Base-by-base conservation (phyloP, 257 asterid genomes). In the Petrea volubilis region DNA sequence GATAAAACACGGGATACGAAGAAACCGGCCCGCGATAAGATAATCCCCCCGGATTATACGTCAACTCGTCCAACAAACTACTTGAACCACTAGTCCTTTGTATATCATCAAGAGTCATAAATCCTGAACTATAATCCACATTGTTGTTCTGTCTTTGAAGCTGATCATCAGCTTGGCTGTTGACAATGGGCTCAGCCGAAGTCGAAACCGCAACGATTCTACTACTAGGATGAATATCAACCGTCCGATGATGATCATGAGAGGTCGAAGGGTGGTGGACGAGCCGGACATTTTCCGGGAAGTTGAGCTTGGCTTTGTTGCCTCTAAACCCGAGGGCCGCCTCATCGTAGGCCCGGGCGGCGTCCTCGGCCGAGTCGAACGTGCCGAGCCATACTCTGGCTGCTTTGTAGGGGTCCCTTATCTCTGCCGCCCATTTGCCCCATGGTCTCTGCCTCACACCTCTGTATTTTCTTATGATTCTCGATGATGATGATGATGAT, bases 361-460 rank as follows among this genome's bases (percentile, higher is more conserved):
- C 90, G 21, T 76, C 87, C 78, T 85, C 84, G 0, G 90, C 85
- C 13, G 87, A 74, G 80, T 85, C 82, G 61, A 85, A 85, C 24
- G 90, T 85, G 67, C 90, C 90, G 1, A 85, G 80, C 90, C 90
- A 82, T 0, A 85, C 85, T 1, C 90, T 60, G 13, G 90, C 79
- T 0, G 90, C 90, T 49, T 74, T 80, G 79, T 62, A 50, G 0
- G 90, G 90, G 6, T 85, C 87, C 17, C 90, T 78, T 27, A 85
- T 82, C 15, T 85, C 90, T 0, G 90, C 90, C 0, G 90, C 90
- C 87, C 87, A 85, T 78, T 85, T 85, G 0, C 90, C 90, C 90
- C 87, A 85, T 1, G 90, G 90, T 57, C 90, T 70, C 53, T 67
- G 84, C 60, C 90, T 27, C 29, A 85, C 90, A 1, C 90, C 90